Conservation (phyloP, 176 grass and related monocot genomes). For the Oryza meridionalis region DNA sequence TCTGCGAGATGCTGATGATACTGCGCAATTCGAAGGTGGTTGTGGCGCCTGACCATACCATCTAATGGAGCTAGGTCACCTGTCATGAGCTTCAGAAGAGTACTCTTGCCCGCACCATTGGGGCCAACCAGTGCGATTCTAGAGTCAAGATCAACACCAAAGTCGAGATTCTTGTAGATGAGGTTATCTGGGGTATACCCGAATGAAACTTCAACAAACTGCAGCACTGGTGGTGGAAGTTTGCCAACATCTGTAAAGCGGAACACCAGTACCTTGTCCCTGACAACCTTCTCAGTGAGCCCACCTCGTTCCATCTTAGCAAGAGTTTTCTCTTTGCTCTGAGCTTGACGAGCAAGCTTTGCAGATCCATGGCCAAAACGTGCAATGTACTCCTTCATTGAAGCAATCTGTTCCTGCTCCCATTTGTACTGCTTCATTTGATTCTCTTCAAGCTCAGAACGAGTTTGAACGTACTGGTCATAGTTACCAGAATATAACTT, state of each 20-base stretch:
- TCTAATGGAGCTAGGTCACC: constrained; percentile 74
- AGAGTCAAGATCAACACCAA: constrained; percentile 92
- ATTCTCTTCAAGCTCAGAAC: constrained; percentile 87
- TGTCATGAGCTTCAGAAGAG: constrained; percentile 92
- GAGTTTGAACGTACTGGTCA: constrained; percentile 89
- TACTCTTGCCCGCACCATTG: constrained; percentile 94
- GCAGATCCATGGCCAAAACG: constrained; percentile 97
- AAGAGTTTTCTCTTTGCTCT: constrained; percentile 95
- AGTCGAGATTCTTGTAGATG: constrained; percentile 87
- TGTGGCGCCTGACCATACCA: constrained; percentile 98
- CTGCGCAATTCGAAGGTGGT: constrained; percentile 89
- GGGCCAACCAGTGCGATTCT: constrained; percentile 85
- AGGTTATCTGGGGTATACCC: constrained; percentile 85
- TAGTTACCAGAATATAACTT: constrained; percentile 93
- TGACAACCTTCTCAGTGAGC: constrained; percentile 76
- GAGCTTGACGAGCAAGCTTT: constrained; percentile 94
- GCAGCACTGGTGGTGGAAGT: constrained; percentile 86
- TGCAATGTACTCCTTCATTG: constrained; percentile 98
- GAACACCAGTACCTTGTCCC: constrained; percentile 75
- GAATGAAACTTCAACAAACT: constrained; percentile 86
- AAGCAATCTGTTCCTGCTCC: constrained; percentile 95
- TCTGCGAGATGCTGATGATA: constrained; percentile 92
- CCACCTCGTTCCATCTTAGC: constrained; percentile 98
- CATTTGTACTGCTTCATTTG: constrained; percentile 99
- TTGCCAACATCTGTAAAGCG: constrained; percentile 90